Conservation (phyloP, 768 basidiomycete genomes). For the Naematelia aurantialba region DNA sequence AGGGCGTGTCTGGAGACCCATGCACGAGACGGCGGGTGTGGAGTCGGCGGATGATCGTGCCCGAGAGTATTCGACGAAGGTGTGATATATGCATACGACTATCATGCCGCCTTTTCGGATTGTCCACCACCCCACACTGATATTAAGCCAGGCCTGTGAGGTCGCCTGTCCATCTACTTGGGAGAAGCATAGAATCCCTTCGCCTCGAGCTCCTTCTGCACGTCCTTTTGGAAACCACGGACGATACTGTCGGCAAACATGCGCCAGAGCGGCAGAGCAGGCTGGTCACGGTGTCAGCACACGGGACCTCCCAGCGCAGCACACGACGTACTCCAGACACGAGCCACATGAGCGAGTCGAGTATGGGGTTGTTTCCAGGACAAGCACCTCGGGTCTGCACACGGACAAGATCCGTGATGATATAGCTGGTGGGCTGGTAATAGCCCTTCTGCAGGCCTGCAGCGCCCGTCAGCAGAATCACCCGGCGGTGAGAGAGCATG, state of each 20-base stretch:
- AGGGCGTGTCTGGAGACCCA: slow-evolving; percentile 36
- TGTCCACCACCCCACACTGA: too few relatives aligned
- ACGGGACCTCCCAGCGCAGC: too few relatives aligned
- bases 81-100: background rate
- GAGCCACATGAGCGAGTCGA: slow-evolving; percentile 57
- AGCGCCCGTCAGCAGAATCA: background rate
- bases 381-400: slow-evolving; percentile 64
- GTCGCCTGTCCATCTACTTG: background rate
- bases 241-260: slow-evolving; percentile 38
- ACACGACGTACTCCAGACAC: slow-evolving; percentile 55
- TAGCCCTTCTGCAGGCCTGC: slow-evolving; percentile 67
- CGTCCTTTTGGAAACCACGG: slow-evolving; percentile 9
- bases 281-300: slow-evolving; percentile 19
- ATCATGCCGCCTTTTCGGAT: too few relatives aligned
- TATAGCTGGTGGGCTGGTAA: slow-evolving; percentile 70
- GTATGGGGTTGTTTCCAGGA: slow-evolving; percentile 60
- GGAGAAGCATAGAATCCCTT: slow-evolving; percentile 19
- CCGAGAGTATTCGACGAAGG: background rate
- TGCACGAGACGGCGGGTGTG: slow-evolving; percentile 46
- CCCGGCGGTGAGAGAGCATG: background rate
- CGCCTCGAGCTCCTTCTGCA: slow-evolving; percentile 22
- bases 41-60: slow-evolving; percentile 32
- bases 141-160: too few relatives aligned
- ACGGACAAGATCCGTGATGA: slow-evolving; percentile 66
- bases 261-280: slow-evolving; percentile 49